phyloP scores from a whole-genome alignment of 352 stramenopile species.

The Globisporangium polare region DNA sequence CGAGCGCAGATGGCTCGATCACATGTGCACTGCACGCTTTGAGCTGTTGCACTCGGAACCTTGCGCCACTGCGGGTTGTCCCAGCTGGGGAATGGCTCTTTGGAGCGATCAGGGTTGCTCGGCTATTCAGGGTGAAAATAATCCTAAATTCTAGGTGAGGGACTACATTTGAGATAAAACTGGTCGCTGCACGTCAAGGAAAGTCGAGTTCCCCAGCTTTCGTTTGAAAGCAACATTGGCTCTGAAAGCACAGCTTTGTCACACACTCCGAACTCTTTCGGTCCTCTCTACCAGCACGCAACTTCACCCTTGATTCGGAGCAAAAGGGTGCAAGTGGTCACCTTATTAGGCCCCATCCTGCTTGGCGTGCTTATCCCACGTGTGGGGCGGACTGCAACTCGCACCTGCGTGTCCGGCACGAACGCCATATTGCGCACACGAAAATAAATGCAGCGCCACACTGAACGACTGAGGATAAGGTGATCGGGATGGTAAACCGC shows the following conservation, averaged over 20 bases:
- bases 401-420: slow-evolving; percentile 6
- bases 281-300: not conserved
- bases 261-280: not conserved
- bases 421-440: not conserved
- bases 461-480: slow-evolving; percentile 13
- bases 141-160: not conserved
- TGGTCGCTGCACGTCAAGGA: not conserved
- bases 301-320: not conserved
- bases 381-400: slow-evolving; percentile 7
- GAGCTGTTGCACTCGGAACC: slow-evolving; percentile 1
- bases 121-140: slow-evolving; percentile 1
- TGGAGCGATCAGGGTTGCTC: not conserved
- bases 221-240: not conserved
- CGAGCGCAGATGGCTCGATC: not conserved
- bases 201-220: not conserved
- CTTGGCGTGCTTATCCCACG: slow-evolving; percentile 13
- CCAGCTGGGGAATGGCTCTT: slow-evolving; percentile 19
- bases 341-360: not conserved
- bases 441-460: slow-evolving; percentile 6
- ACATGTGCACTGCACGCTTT: not conserved
- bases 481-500: slow-evolving; percentile 17
- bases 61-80: slow-evolving; percentile 11
- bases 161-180: not conserved
- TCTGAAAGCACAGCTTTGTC: not conserved
- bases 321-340: not conserved